Evolutionary conservation across 805 yeast genomes (phyloP).

Genomic region (Candida ortonii): DNA sequence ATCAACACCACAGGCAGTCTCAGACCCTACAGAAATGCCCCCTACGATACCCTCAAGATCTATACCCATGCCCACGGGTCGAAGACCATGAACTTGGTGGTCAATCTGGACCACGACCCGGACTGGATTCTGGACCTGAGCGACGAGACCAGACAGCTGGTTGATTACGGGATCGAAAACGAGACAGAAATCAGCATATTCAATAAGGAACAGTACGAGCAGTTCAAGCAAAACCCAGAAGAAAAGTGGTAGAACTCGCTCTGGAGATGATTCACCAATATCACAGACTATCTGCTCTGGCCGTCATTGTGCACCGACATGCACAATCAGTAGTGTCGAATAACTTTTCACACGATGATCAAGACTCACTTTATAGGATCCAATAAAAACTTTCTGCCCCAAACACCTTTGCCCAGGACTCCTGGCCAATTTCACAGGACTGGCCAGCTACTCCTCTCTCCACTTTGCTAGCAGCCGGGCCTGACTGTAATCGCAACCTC

Average conservation of each 20-base stretch:
- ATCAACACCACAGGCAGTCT: constrained; percentile 59
- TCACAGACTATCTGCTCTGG: no score
- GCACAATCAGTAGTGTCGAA: no score
- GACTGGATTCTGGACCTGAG: constrained; percentile 59
- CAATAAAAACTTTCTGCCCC: no score
- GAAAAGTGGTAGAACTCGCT: constrained; percentile 69
- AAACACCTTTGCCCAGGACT: no score
- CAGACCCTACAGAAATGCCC: constrained; percentile 79
- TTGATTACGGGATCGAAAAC: constrained; percentile 62
- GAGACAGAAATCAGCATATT: constrained; percentile 92
- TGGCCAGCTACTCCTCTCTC: no score
- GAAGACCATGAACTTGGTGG: constrained; percentile 87
- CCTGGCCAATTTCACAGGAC: no score
- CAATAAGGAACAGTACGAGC: constrained; percentile 62
- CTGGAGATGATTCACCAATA: no score
- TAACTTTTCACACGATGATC: background rate
- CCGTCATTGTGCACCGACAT: no score
- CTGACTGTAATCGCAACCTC: no score
- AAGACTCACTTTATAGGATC: no score
- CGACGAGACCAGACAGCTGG: constrained; percentile 40
- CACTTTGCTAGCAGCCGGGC: no score
- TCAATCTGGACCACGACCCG: constrained; percentile 82
- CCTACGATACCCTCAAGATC: constrained; percentile 72
- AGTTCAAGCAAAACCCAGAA: constrained; percentile 76
- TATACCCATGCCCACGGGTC: constrained; percentile 95